Percentiles rank a stretch among this genome's conserved stretches.
These are phyloP conservation scores for Ceratobasidium sp. DNA, from an alignment of 1,284 basidiomycete genomes.

Conservation along the genomic window DNA sequence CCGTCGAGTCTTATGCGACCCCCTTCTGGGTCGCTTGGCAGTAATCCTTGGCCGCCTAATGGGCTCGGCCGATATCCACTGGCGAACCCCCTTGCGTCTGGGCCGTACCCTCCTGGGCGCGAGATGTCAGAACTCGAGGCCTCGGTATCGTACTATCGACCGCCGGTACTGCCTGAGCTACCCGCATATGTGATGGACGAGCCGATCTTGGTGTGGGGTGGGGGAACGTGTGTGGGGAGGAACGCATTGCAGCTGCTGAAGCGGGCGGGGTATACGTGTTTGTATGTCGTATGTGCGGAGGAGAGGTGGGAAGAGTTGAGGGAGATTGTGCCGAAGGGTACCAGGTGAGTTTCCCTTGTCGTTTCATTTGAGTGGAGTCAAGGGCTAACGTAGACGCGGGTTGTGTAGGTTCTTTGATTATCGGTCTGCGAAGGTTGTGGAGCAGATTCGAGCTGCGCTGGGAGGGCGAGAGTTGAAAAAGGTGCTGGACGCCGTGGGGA, in stretches of 20 bases:
- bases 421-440: constrained; percentile 7
- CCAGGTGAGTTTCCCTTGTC: background rate
- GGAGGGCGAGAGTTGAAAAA: constrained; percentile 5
- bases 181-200: constrained; percentile 18
- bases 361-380: too few species aligned
- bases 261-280: constrained; percentile 27
- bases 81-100: background rate
- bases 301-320: constrained; percentile 8
- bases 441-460: constrained; percentile 9
- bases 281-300: constrained; percentile 12
- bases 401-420: constrained; percentile 29
- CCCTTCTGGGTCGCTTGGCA: too few species aligned
- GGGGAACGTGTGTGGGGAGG: constrained; percentile 6
- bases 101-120: background rate
- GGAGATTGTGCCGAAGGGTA: constrained; percentile 3
- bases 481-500: constrained; percentile 22
- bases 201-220: constrained; percentile 34
- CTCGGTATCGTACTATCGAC: background rate
- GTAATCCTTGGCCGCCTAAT: too few species aligned
- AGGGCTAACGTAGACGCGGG: background rate
- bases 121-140: constrained; percentile 3
- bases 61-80: background rate
- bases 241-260: constrained; percentile 17
- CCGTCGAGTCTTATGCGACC: background rate
- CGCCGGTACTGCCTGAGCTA: background rate